Base-by-base conservation (phyloP, 371 early-diverging fungal genomes). In the Mortierella sp. region DNA sequence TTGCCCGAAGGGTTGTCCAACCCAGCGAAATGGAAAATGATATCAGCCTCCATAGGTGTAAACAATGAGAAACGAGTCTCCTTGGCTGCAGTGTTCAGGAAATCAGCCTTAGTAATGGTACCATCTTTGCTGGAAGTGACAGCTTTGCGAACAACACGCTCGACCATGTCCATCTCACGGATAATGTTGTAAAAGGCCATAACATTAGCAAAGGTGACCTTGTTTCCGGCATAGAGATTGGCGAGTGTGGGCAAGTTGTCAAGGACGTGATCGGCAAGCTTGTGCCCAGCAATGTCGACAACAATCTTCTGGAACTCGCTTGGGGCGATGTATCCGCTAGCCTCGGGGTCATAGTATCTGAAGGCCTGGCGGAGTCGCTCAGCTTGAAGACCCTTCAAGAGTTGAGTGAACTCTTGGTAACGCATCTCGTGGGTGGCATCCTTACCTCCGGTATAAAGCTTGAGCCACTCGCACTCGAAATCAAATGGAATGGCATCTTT, bases 11-110 rank as follows among this genome's bases (percentile, higher is more conserved):
- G 76, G 66, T 86, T 88, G 47, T 90, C 88, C 1, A 92, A 86
- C 12, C 90, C 88, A 40, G 94, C 94, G 74, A 95, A 90, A 55
- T 93, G 92, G 83, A 95, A 95, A 55, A 95, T 86, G 28, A 95
- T 88, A 72, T 92, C 91, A 43, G 92, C 90, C 76, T 96, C 96
- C 88, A 96, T 88, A 26, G 96, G 96, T 1, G 94, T 91, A 63
- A 94, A 89, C 42, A 90, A 61, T 1, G 94, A 86, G 74, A 90
- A 92, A 12, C 91, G 89, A 35, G 87, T 85, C 62, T 86, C 82
- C 57, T 84, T 83, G 51, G 90, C 85, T 29, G 91, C 92, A 17
- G 89, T 85, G 61, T 85, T 83, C 58, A 90, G 73, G 76, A 92
- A 93, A 53, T 89, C 92, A 15, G 83, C 84, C 77, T 85, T 88